Evolutionary conservation across 805 yeast genomes (phyloP), one percentile per base, ranked within the genome.

Genomic region (Barnettozyma salicaria): DNA sequence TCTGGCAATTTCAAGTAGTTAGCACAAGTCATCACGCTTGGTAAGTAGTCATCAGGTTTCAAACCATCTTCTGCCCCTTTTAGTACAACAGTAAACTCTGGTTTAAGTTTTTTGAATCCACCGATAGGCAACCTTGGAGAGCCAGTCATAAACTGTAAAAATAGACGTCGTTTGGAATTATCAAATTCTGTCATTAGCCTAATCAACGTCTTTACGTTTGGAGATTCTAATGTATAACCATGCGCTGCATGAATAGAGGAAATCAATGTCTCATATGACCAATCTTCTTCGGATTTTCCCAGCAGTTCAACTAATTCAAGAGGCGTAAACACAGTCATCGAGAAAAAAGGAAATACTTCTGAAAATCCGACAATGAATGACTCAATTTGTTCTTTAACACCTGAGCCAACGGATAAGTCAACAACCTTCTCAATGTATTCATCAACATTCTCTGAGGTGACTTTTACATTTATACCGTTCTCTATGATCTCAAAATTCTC

Each of bases 1-100:
- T 82, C 74, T 5, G 98, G 97, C 16, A 92, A 63, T 57, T 90
- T 90, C 47, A 90, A 67, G 55, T 90, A 92, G 56, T 90, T 90
- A 4, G 95, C 97, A 65, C 98, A 90, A 0, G 98, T 90, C 98
- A 90, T 90, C 3, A 92, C 98, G 61, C 96, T 86, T 2, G 98
- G 97, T 39, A 92, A 66, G 53, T 81, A 88, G 43, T 79, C 87
- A 58, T 90, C 95, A 5, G 84, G 72, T 10, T 63, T 59, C 19
- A 74, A 55, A 0, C 78, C 81, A 32, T 72, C 78, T 36, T 90
- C 97, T n/a, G 80, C 71, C 40, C 72, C 78, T 54, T 86, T 88
- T 43, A 86, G 63, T 2, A 92, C 97, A 24, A 92, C 88, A 0
- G 97, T 90, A 32, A 90, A 70, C 36, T 73, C 80, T 0, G 98